Evolutionary conservation across 441 rosid species (phyloP).

Genomic region (Populus tomentosa): DNA sequence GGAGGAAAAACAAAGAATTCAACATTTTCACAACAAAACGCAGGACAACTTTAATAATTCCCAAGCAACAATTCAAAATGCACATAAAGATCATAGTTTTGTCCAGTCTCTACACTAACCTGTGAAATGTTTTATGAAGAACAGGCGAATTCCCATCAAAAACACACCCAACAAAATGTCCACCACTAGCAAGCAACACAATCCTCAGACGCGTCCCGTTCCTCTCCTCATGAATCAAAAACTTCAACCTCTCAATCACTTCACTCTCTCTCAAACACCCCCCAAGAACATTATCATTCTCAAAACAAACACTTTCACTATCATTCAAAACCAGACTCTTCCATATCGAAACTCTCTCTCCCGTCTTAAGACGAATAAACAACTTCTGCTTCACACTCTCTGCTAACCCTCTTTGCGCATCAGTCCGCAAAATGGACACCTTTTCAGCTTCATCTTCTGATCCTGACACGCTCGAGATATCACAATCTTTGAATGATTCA

Average conservation of each 20-base stretch:
- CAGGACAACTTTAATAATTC: background rate
- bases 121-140: constrained; percentile 90
- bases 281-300: constrained; percentile 26
- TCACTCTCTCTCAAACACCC: constrained; percentile 37
- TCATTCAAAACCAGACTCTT: constrained; percentile 63
- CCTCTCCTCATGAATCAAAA: constrained; percentile 38
- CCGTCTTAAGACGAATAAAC: constrained; percentile 54
- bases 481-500: constrained; percentile 68
- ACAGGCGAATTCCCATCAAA: constrained; percentile 68
- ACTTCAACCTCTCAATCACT: constrained; percentile 57
- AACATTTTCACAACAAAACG: constrained; percentile 6
- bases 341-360: constrained; percentile 77
- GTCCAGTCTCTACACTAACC: constrained; percentile 33
- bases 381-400: constrained; percentile 53
- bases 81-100: background rate
- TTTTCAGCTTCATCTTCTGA: constrained; percentile 84
- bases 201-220: constrained; percentile 45
- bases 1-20: background rate
- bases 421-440: constrained; percentile 24
- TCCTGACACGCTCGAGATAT: constrained; percentile 90
- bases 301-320: constrained; percentile 43
- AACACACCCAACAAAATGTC: constrained; percentile 87
- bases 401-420: constrained; percentile 30
- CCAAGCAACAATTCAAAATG: background rate
- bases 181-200: constrained; percentile 85